These are phyloP conservation scores for Cladosporium sp. DNA, from an alignment of 2,329 filamentous ascomycete species.

Conservation along the genomic window DNA sequence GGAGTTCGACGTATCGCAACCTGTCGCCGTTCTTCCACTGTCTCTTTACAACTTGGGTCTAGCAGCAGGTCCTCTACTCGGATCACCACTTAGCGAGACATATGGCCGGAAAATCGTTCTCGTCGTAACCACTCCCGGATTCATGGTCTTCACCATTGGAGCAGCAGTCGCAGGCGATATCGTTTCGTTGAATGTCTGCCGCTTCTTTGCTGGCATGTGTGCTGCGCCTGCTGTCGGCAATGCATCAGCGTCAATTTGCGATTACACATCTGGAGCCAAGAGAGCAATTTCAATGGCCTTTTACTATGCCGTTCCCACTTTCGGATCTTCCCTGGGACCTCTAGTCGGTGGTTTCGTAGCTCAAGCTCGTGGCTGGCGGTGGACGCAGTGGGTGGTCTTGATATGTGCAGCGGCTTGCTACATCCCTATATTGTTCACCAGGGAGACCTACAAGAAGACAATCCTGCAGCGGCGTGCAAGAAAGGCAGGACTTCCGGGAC, in stretches of 20 bases:
- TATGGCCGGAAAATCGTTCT: slow-evolving; percentile 34
- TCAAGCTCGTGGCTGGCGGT: slow-evolving; percentile 29
- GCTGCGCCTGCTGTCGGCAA: slow-evolving; percentile 31
- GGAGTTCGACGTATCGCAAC: slow-evolving; percentile 25
- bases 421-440: slow-evolving; percentile 24
- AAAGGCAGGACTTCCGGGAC: slow-evolving; percentile 19
- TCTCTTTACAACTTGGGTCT: slow-evolving; percentile 36
- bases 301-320: slow-evolving; percentile 20
- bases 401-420: slow-evolving; percentile 29
- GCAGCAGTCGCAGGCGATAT: slow-evolving; percentile 26
- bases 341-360: slow-evolving; percentile 34
- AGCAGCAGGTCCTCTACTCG: slow-evolving; percentile 34
- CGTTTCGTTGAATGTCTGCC: slow-evolving; percentile 23
- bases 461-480: slow-evolving; percentile 29
- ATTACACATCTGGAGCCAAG: slow-evolving; percentile 27
- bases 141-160: slow-evolving; percentile 33
- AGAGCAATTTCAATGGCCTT: slow-evolving; percentile 26
- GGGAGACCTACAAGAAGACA: slow-evolving; percentile 31
- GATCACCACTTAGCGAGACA: slow-evolving; percentile 34
- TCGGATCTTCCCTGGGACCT: slow-evolving; percentile 30
- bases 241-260: slow-evolving; percentile 27
- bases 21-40: slow-evolving; percentile 32
- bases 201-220: slow-evolving; percentile 47
- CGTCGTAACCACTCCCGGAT: slow-evolving; percentile 32
- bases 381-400: slow-evolving; percentile 32